Evolutionary conservation across 2,329 filamentous ascomycete species (phyloP).

Genomic region (Blastomyces parvus): DNA sequence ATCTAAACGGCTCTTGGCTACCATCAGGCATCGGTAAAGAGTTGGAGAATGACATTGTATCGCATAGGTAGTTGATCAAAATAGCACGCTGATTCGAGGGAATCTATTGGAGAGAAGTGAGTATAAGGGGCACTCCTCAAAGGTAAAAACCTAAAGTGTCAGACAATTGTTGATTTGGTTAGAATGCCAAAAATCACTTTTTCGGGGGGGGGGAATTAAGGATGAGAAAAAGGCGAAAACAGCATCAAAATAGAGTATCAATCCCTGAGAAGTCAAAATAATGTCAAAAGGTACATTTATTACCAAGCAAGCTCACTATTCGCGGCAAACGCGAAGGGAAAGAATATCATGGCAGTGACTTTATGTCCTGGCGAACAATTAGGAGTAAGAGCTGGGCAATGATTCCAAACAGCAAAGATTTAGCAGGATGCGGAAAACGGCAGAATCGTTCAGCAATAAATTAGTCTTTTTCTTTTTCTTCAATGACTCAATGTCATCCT

Average conservation of each 20-base stretch:
- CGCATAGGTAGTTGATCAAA: not conserved
- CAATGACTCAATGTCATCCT: not conserved
- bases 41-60: not conserved
- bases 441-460: not conserved
- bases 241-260: too few species aligned
- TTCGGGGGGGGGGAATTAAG: too few species aligned
- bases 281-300: not conserved
- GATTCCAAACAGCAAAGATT: not conserved
- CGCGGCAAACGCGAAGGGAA: not conserved
- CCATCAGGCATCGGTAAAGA: not conserved
- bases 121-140: not conserved
- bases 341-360: not conserved
- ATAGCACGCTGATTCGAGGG: not conserved
- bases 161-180: not conserved
- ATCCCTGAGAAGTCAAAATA: not conserved
- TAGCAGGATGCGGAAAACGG: not conserved
- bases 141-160: not conserved
- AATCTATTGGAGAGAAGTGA: not conserved
- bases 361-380: not conserved
- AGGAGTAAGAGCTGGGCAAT: not conserved
- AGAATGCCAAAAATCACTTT: not conserved
- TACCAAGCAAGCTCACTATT: not conserved
- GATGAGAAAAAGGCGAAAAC: not conserved
- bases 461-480: too few species aligned
- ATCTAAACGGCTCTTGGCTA: not conserved